Percentiles rank a stretch among this genome's conserved stretches.
Conservation (phyloP, 2,329 filamentous ascomycete genomes). For the Ustilaginoidea virens region DNA sequence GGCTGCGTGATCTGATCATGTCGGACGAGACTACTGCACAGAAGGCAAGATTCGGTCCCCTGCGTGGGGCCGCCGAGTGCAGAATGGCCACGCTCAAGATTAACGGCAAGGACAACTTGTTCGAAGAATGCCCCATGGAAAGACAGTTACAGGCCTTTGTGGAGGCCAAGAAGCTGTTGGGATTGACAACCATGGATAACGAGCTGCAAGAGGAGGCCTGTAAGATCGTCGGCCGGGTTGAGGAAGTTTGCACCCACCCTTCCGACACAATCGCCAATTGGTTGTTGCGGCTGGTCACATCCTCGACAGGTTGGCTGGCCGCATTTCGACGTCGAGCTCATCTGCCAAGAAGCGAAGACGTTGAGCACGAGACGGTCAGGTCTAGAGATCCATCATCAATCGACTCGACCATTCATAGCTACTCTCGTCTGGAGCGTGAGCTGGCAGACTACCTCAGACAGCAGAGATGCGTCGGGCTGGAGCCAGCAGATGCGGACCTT, state of each 20-base stretch:
- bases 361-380: slow-evolving; percentile 29
- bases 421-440: slow-evolving; percentile 38
- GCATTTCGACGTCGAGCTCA: slow-evolving; percentile 40
- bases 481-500: slow-evolving; percentile 37
- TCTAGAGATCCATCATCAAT: slow-evolving; percentile 39
- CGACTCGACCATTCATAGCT: slow-evolving; percentile 44
- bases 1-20: slow-evolving; percentile 45
- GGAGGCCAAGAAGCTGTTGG: slow-evolving; percentile 32
- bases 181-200: slow-evolving; percentile 42
- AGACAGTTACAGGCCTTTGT: slow-evolving; percentile 38
- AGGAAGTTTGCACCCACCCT: slow-evolving; percentile 32
- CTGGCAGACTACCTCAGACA: slow-evolving; percentile 34
- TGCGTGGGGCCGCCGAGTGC: slow-evolving; percentile 29
- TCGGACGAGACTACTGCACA: slow-evolving; percentile 25
- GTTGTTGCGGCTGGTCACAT: slow-evolving; percentile 35
- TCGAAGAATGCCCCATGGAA: slow-evolving; percentile 41
- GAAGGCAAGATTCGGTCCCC: slow-evolving; percentile 31
- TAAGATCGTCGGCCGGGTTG: slow-evolving; percentile 39
- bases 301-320: slow-evolving; percentile 37
- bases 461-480: slow-evolving; percentile 27
- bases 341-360: slow-evolving; percentile 40
- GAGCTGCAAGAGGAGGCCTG: slow-evolving; percentile 46
- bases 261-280: slow-evolving; percentile 38
- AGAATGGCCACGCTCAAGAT: slow-evolving; percentile 33
- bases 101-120: slow-evolving; percentile 42